Conservation (phyloP, 345 rosid genomes). For the Populus tremula region DNA sequence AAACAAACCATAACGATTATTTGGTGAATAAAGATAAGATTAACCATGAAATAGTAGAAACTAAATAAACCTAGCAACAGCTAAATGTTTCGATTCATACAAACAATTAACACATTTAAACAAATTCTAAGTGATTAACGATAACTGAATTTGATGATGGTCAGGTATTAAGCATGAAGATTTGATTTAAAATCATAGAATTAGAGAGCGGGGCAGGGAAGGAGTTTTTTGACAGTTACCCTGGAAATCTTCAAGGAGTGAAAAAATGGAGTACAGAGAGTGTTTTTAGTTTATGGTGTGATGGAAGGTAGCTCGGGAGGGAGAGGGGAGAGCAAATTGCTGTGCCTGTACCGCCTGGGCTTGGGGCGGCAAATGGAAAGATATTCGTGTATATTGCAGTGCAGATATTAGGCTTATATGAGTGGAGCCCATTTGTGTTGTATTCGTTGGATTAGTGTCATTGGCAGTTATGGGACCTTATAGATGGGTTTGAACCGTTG, state of each 20-base stretch:
- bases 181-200: background rate
- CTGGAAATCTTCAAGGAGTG: background rate
- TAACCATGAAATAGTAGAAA: background rate
- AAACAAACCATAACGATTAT: background rate
- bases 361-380: slow-evolving; percentile 7
- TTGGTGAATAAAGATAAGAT: background rate
- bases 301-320: too few relatives aligned
- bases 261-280: too few relatives aligned
- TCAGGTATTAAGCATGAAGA: background rate
- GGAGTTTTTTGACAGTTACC: background rate
- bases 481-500: background rate
- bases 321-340: too few relatives aligned
- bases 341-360: background rate
- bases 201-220: background rate
- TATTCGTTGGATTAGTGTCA: background rate
- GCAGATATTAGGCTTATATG: background rate
- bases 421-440: background rate
- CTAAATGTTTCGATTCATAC: background rate
- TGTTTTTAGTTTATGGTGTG: too few relatives aligned
- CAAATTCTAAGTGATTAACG: background rate
- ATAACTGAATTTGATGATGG: background rate
- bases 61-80: background rate
- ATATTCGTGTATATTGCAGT: background rate
- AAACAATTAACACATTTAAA: background rate
- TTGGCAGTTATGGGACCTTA: background rate